Percentiles rank a stretch among this genome's conserved stretches.
phyloP scores from a whole-genome alignment of 371 early-diverging fungal species.

The Saksenaea vasiformis region DNA sequence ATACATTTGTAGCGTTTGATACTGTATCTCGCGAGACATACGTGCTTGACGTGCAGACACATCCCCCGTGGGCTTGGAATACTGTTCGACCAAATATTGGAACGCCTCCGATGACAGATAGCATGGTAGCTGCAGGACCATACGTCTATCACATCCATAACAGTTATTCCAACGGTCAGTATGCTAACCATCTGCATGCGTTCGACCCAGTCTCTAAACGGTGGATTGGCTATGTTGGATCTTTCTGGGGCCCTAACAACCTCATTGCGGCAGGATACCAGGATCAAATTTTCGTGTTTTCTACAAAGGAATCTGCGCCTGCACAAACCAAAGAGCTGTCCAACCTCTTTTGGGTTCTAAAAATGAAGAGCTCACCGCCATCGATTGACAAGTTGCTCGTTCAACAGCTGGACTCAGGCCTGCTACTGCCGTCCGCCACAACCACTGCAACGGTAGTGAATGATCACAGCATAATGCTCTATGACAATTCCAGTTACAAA shows the following conservation, averaged over 20 bases:
- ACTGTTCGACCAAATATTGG: neutral
- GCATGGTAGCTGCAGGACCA: neutral
- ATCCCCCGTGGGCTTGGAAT: neutral
- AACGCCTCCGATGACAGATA: neutral
- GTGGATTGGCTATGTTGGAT: slow-evolving; percentile 6
- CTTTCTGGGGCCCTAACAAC: neutral
- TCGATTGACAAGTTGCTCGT: neutral
- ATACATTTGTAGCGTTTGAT: neutral
- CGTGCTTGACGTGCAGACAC: neutral
- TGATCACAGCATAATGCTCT: neutral
- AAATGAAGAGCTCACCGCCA: neutral
- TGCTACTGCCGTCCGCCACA: neutral
- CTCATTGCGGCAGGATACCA: neutral
- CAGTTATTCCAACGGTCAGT: neutral
- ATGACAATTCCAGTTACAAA: neutral
- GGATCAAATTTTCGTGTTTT: neutral
- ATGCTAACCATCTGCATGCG: slow-evolving; percentile 4
- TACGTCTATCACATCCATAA: neutral
- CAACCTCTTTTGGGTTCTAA: neutral
- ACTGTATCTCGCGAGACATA: neutral
- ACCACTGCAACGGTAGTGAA: neutral
- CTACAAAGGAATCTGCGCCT: neutral
- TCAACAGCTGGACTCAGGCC: neutral
- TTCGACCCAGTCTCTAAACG: neutral
- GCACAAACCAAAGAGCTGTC: neutral